Evolutionary conservation across 2,329 filamentous ascomycete species (phyloP).

Genomic region (Fusarium chlamydosporum): DNA sequence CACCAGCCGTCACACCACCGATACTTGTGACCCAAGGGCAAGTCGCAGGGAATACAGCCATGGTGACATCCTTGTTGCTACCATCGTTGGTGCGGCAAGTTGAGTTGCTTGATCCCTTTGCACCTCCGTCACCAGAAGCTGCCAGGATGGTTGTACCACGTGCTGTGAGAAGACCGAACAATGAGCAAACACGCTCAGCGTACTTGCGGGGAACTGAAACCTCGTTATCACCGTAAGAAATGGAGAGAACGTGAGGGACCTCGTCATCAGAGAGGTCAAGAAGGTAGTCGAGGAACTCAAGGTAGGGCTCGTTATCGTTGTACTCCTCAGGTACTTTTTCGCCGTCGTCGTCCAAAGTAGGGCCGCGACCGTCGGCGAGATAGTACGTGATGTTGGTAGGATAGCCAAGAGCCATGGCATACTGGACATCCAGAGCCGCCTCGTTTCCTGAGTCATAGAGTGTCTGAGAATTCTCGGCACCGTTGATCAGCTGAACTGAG

Average conservation of each 20-base stretch:
- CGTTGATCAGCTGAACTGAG: conserved; percentile 59
- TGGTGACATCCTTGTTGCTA: conserved; percentile 66
- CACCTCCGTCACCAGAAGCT: conserved; percentile 66
- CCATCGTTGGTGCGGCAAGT: conserved; percentile 72
- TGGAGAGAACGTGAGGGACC: conserved; percentile 69
- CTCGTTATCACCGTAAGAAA: conserved; percentile 72
- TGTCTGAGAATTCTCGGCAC: conserved; percentile 61
- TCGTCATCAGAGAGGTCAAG: conserved; percentile 60
- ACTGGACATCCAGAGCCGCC: conserved; percentile 65
- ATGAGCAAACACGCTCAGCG: conserved; percentile 65
- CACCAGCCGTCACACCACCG: conserved; percentile 66
- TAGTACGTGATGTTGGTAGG: conserved; percentile 63
- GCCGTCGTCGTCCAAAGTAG: conserved; percentile 59
- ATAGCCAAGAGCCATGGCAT: conserved; percentile 62
- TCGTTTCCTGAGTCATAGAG: conserved; percentile 58
- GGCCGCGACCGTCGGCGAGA: conserved; percentile 61
- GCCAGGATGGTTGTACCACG: conserved; percentile 67
- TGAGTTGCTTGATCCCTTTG: conserved; percentile 62
- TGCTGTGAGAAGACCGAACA: conserved; percentile 67
- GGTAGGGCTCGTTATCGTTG: conserved; percentile 69
- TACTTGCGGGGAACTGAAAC: conserved; percentile 66
- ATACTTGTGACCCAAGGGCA: conserved; percentile 79
- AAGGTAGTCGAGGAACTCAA: conserved; percentile 67
- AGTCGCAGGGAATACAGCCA: conserved; percentile 74
- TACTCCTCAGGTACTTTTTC: conserved; percentile 50